Base-by-base conservation (phyloP, 495 filamentous ascomycete genomes). In the Penicillium simplicissimum region DNA sequence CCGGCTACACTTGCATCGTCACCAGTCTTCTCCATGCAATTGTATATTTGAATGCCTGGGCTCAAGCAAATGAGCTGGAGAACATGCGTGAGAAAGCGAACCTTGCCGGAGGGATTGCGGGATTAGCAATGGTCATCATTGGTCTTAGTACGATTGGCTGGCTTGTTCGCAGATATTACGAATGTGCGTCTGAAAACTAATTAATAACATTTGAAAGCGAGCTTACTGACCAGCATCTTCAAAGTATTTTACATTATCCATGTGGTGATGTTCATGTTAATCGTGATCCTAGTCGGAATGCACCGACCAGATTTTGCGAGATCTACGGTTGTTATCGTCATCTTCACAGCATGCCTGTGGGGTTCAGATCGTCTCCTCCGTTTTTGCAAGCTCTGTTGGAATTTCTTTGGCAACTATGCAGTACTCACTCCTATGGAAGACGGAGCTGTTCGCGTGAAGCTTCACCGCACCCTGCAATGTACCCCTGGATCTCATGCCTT, bases 401-500 rank as follows among this genome's bases (percentile, higher is more conserved):
- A 86, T 66, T 76, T 77, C 65, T 61, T 70, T 23, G 66, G 81
- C 65, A 88, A 87, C 61, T 71, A 76, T 58, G 84, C 81, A 3
- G 83, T 73, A 6, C 56, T 87, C 7, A 79, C 81, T 35, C 78
- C 86, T 15, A 77, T 88, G 8, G 77, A 83, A 1, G 74, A 84
- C 42, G 78, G 82, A 7, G 85, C 82, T 25, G 86, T 84, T 13
- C 76, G 82, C 55, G 75, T 87, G 23, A 76, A 82, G 4, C 69
- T 88, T 38, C 75, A 80, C 60, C 82, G 81, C 48, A 67, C 71
- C 0, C 55, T 73, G 10, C 66, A 74, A 14, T 80, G 81, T 3
- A 67, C 67, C 19, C 81, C 84, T 13, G 85, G 84, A 8, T 85
- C 85, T 54, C 85, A 88, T 63, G 83, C 82, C 57, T 88, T 85